Evolutionary conservation across 2,329 filamentous ascomycete genomes (phyloP), one percentile per base, ranked within the genome.

Genomic region (Fusarium falciforme): DNA sequence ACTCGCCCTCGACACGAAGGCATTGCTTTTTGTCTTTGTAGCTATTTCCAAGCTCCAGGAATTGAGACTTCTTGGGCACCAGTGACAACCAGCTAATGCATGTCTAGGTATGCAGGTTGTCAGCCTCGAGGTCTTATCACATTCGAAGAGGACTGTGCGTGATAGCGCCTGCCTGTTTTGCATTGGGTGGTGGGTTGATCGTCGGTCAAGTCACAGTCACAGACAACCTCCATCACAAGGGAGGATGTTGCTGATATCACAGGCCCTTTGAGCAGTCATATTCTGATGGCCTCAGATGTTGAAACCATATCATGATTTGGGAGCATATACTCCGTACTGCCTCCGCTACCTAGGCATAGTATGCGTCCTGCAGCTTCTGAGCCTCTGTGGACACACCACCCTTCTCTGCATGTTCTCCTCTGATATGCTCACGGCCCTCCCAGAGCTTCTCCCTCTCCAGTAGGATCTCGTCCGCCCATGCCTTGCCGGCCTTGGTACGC

Each of bases 381-480:
- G 49, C 44, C 36, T 82, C 80, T 61, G 78, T 73, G 22, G 79
- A 64, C 10, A 88, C 82, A 20, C 81, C 83, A 14, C 80, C 82
- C 20, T 80, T 73, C n/a, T 82, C 77, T 12, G 85, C 85, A 27
- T 79, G 79, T 64, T 88, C 85, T 35, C 87, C 86, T 22, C 86
- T 81, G 22, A 87, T 78, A 61, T 88, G 86, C 40, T 79, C 78
- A 76, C 87, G 84, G 11, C 81, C 82, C 31, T 85, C 87, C 94
- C 94, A 97, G 77, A 94, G 92, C 35, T 85, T 87, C 76, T 92
- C 87, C 68, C 95, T 88, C 85, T 98, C 95, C 74, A 86, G 85
- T 71, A 98, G 84, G 27, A 98, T 85, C 75, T 94, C 91, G 31
- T 89, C 87, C 1, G 92, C 93, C 96, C 96, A 98, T 20, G 85